Evolutionary conservation across 371 early-diverging fungal genomes (phyloP), one percentile per base, ranked within the genome.

Genomic region (Mucor lusitanicus): DNA sequence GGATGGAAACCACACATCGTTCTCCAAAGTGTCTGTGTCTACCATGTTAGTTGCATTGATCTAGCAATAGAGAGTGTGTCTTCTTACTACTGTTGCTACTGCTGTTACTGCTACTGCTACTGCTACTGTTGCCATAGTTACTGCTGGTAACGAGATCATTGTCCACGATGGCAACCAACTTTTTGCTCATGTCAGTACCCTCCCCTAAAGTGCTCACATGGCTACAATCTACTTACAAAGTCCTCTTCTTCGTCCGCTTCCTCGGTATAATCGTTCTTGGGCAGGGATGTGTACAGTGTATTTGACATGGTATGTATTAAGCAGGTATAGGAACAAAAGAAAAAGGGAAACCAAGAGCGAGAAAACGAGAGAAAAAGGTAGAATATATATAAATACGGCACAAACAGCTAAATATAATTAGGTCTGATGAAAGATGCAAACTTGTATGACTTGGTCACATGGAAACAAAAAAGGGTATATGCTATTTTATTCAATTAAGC

Each of bases 391-490:
- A 42, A 42, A 12, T 3, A 21, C 19, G 6, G n/a, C 5, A 23
- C 12, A 25, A 23, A 23, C 50, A 23, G 12, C n/a, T 6, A 44
- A 44, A 44, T 37, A 37, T 37, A 37, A 25, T 23, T 25, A 3
- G 19, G 19, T 12, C 28, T 37, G 62, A 46, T 32, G n/a, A 35
- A 35, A 50, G 50, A 50, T 50, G 50, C 50, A 30, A 50, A n/a
- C 37, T 32, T 19, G 35, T 30, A 58, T 27, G 33, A 54, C 23
- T 17, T 11, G 42, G 23, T 56, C 64, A 64, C 64, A 64, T 64
- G 64, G 28, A 56, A 3, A 44, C 44, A 44, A 15, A 61, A 55
- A 48, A 32, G 66, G 61, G 61, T 67, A 67, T 67, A 44, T 6
- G 6, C 2, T 57, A 55, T 60, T 35, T 56, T 62, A 60, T 54